Base-by-base conservation (phyloP, 2,329 filamentous ascomycete species). In the Cladosporium phlei region DNA sequence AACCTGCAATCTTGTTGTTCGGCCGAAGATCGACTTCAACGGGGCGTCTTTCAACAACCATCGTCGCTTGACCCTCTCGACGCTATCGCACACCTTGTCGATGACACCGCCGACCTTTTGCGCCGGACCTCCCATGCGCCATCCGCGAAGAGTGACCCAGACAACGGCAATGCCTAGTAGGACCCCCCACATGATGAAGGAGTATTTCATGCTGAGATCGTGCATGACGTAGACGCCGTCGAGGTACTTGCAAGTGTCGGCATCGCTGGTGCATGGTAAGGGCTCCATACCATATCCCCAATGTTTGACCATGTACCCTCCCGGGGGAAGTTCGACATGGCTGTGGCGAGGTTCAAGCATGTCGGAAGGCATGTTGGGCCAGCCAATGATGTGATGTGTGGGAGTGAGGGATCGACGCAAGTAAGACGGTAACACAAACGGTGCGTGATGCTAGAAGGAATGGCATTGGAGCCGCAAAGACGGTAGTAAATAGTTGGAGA, bases 1-100 rank as follows among this genome's bases (percentile, higher is more conserved):
- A 3, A 88, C 73, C 59, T 89, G 85, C 5, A 87, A 70, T 16
- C 84, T 74, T 1, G 82, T 86, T 2, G 82, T 80, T 50, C 79
- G 74, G 21, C 85, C 83, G 54, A 89, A 88, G 43, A 51, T 88
- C 69, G 64, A 52, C 29, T 50, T 56, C 14, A 73, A 68, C 2
- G 75, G 64, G 3, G 74, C 72, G 55, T 86, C 82, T 0, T 79
- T 79, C 2, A 88, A 74, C 2, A 88, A 69, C 55, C 76, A 74
- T 22, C 67, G 71, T 14, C 79, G 70, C 11, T 64, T 58, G 21
- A 17, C 30, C 14, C 48, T 40, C 4, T 16, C 28, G 5, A 34
- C 12, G 21, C 21, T 12, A 19, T 52, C 38, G n/a, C 48, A 53
- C 6, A 55, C 8, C 5, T 45, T 44, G 29, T 56, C 54, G 24